A percentile compares a stretch with the other conserved stretches of the same genome.
Evolutionary conservation across 2,329 filamentous ascomycete genomes (phyloP).

Genomic region (Alternaria postmessia): DNA sequence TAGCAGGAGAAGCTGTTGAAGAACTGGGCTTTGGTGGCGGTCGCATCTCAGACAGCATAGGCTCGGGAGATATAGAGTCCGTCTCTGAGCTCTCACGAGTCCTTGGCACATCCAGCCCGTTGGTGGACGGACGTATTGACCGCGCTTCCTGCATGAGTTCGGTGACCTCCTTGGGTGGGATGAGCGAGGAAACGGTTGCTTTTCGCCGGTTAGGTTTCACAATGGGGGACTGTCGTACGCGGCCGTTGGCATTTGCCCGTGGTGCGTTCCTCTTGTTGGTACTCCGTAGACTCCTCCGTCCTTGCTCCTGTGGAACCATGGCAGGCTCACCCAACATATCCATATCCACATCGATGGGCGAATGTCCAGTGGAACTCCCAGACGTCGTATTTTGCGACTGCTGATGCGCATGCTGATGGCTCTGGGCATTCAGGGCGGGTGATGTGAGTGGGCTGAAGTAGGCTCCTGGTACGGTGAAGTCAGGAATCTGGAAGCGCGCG

Average conservation of each 20-base stretch:
- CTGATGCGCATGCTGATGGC: conserved; percentile 43
- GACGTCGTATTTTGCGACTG: conserved; percentile 57
- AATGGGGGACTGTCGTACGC: conserved; percentile 75
- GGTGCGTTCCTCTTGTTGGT: conserved; percentile 61
- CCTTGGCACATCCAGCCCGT: conserved; percentile 31
- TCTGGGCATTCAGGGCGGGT: conserved; percentile 78
- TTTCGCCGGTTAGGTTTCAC: conserved; percentile 68
- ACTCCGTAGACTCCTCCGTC: conserved; percentile 41
- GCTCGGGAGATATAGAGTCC: conserved; percentile 61
- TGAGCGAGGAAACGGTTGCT: conserved; percentile 53
- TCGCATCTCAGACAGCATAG: conserved; percentile 60
- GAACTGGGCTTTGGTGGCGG: conserved; percentile 71
- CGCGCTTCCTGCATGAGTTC: conserved; percentile 51
- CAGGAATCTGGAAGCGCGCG: conserved; percentile 66
- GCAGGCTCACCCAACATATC: conserved; percentile 53
- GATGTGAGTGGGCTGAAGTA: conserved; percentile 88
- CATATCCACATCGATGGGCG: conserved; percentile 57
- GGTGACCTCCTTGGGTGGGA: conserved; percentile 57
- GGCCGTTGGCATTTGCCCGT: conserved; percentile 54
- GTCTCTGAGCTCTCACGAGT: conserved; percentile 54
- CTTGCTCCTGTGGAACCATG: conserved; percentile 53
- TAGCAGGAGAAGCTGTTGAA: conserved; percentile 71
- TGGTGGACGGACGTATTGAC: conserved; percentile 32
- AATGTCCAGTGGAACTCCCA: conserved; percentile 59
- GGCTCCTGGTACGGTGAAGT: conserved; percentile 70